A percentile compares a stretch with the other conserved stretches of the same genome.
These are phyloP conservation scores for Leucogyrophana mollusca DNA, from an alignment of 768 basidiomycete species.

Conservation along the genomic window DNA sequence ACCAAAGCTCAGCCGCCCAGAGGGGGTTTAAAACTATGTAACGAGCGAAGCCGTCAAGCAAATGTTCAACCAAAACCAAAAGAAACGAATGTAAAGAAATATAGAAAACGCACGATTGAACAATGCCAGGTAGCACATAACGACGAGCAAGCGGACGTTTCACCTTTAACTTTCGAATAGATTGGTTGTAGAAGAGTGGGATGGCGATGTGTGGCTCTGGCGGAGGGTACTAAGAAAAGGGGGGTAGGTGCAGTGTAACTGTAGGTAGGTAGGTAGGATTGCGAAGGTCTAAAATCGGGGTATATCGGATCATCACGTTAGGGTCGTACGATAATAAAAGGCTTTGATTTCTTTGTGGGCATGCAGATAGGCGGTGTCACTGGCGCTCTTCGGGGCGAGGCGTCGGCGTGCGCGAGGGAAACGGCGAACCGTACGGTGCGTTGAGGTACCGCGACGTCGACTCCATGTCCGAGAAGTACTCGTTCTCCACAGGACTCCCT, in stretches of 20 bases:
- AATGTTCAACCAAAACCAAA: constrained; percentile 4
- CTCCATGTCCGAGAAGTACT: constrained; percentile 39
- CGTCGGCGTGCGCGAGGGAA: constrained; percentile 48
- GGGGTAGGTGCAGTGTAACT: constrained; percentile 26
- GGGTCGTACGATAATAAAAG: constrained; percentile 29
- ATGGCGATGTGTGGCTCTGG: no score
- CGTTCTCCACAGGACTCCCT: constrained; percentile 22
- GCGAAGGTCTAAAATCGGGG: constrained; percentile 32
- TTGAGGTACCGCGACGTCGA: constrained; percentile 45
- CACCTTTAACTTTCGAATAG: constrained; percentile 27
- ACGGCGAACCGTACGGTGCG: constrained; percentile 50
- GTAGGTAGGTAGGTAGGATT: constrained; percentile 31
- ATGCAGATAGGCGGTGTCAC: constrained; percentile 18
- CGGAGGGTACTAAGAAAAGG: constrained; percentile 11
- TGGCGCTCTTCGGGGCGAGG: constrained; percentile 34
- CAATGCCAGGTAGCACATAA: neutral
- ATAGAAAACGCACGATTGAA: constrained; percentile 18
- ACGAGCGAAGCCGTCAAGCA: neutral
- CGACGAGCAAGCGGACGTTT: no score
- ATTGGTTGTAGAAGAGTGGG: constrained; percentile 17
- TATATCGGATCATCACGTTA: constrained; percentile 34
- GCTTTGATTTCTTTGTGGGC: constrained; percentile 12
- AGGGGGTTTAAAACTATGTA: constrained; percentile 2
- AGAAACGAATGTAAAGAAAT: constrained; percentile 8
- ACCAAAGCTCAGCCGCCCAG: constrained; percentile 12